Evolutionary conservation across 768 basidiomycete species (phyloP).

Genomic region (Lentinus brumalis): DNA sequence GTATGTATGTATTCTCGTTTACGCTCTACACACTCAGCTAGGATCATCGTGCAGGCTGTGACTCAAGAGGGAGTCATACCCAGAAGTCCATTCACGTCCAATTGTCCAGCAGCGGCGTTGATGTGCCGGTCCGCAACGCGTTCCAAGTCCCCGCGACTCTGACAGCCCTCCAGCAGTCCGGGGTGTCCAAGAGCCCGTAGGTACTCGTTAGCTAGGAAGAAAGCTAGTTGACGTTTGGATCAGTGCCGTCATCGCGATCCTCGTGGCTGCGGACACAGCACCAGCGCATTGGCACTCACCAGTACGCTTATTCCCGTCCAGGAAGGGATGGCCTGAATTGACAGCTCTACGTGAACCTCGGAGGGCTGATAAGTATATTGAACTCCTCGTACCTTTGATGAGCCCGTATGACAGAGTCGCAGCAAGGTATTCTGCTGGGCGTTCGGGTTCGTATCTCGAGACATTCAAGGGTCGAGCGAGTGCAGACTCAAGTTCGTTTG

Average conservation of each 20-base stretch:
- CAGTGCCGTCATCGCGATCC: background rate
- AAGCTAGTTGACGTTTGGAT: slow-evolving; percentile 17
- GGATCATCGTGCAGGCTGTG: background rate
- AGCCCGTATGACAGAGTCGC: slow-evolving; percentile 35
- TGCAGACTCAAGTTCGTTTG: slow-evolving; percentile 36
- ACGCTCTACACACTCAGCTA: no score
- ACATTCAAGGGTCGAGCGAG: slow-evolving; percentile 31
- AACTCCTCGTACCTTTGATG: slow-evolving; percentile 24
- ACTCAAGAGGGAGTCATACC: background rate
- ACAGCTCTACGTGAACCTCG: background rate
- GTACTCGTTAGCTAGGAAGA: slow-evolving; percentile 31
- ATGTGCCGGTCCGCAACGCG: slow-evolving; percentile 19
- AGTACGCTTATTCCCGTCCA: slow-evolving; percentile 35
- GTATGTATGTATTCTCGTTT: no score
- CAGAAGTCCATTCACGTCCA: slow-evolving; percentile 7
- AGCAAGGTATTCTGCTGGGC: slow-evolving; percentile 28
- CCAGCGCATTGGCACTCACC: slow-evolving; percentile 13
- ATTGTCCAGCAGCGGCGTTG: slow-evolving; percentile 7
- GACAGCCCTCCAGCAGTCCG: slow-evolving; percentile 13
- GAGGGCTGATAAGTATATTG: background rate
- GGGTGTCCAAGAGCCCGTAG: slow-evolving; percentile 30
- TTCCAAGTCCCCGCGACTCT: background rate
- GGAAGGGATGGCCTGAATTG: slow-evolving; percentile 30
- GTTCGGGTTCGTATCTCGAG: slow-evolving; percentile 33
- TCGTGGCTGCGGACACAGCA: background rate